Evolutionary conservation across 176 grass and related monocot genomes (phyloP).

Genomic region (Avena atlantica): DNA sequence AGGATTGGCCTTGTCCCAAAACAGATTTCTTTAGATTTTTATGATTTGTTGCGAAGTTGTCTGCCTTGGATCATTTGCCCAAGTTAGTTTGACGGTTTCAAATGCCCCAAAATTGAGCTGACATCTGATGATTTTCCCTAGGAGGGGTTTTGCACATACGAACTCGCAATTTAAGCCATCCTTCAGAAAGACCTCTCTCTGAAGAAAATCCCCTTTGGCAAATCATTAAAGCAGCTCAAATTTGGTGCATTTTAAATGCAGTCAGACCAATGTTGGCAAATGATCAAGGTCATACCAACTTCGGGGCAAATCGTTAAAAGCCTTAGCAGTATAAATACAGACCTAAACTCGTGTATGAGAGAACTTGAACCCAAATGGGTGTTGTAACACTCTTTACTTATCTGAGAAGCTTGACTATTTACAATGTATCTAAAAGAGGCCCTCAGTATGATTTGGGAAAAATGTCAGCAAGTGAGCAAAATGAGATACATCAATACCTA

Average conservation of each 20-base stretch:
- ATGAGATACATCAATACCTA: not conserved
- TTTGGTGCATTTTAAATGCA: not conserved
- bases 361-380: not conserved
- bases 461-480: not conserved
- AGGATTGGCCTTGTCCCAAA: not conserved
- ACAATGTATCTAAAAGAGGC: not conserved
- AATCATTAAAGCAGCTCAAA: not conserved
- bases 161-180: not conserved
- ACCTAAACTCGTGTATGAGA: not conserved
- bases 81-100: not conserved
- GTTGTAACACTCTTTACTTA: not conserved
- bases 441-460: not conserved
- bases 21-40: not conserved
- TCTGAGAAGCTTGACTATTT: not conserved
- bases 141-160: not conserved
- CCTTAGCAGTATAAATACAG: not conserved
- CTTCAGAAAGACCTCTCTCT: not conserved
- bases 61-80: not conserved
- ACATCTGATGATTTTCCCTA: not conserved
- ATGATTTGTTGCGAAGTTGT: not conserved
- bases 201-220: not conserved
- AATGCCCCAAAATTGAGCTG: not conserved
- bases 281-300: not conserved
- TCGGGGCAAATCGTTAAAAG: not conserved
- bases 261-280: not conserved